Percentiles rank a stretch among this genome's conserved stretches.
These are phyloP conservation scores for Cudoniella acicularis DNA, from an alignment of 495 filamentous ascomycete species.

Conservation along the genomic window DNA sequence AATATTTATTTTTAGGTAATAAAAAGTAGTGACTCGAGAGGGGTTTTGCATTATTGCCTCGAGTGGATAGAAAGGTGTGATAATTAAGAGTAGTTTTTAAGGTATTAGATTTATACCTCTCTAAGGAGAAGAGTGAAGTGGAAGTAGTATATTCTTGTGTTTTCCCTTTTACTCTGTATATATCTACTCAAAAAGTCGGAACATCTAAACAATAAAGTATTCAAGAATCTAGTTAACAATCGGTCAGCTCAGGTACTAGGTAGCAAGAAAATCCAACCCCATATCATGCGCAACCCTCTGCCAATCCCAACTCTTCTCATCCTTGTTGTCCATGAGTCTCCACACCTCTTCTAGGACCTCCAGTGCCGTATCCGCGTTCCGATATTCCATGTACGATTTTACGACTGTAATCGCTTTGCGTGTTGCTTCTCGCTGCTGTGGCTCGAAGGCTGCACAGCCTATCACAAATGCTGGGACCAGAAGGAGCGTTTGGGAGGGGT, in stretches of 20 bases:
- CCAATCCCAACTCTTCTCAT: conserved; percentile 86
- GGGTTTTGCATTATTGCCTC: no score
- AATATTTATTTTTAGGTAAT: no score
- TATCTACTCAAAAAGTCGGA: no score
- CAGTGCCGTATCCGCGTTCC: conserved; percentile 73
- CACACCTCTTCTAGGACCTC: conserved; percentile 78
- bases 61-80: no score
- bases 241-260: conserved; percentile 35
- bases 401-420: conserved; percentile 63
- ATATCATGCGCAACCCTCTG: conserved; percentile 72
- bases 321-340: conserved; percentile 73
- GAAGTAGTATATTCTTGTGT: no score
- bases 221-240: no score
- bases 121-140: no score
- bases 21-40: no score
- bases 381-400: conserved; percentile 72
- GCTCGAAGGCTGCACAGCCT: conserved; percentile 78
- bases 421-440: conserved; percentile 65
- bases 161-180: no score
- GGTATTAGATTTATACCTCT: no score
- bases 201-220: no score
- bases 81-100: no score
- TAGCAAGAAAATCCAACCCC: conserved; percentile 80
- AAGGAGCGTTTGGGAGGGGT: conserved; percentile 67
- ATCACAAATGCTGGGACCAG: conserved; percentile 83